Conservation (phyloP, 352 stramenopile genomes). For the Plasmopara halstedii region DNA sequence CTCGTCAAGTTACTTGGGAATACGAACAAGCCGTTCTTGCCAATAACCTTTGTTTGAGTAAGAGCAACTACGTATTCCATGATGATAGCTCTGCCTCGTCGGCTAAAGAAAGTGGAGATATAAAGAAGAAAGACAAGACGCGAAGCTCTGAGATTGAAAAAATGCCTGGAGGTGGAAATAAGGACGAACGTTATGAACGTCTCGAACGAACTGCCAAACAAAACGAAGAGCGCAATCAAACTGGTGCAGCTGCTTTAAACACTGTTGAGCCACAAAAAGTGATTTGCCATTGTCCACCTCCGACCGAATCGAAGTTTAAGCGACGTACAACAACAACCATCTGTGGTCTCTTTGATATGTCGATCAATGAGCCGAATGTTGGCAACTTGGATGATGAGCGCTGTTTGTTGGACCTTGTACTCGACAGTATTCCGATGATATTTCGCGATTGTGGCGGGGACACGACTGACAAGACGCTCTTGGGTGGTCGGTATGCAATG, state of each 20-base stretch:
- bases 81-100: slow-evolving; percentile 29
- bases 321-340: slow-evolving; percentile 34
- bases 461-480: slow-evolving; percentile 78
- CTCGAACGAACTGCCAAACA: slow-evolving; percentile 54
- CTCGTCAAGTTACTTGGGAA: slow-evolving; percentile 51
- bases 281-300: slow-evolving; percentile 20
- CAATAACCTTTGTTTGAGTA: slow-evolving; percentile 59
- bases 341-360: slow-evolving; percentile 76
- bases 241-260: slow-evolving; percentile 13
- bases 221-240: slow-evolving; percentile 64
- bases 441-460: slow-evolving; percentile 81
- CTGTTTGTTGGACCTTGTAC: slow-evolving; percentile 67
- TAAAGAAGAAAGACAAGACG: slow-evolving; percentile 49
- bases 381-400: slow-evolving; percentile 73
- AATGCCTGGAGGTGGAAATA: slow-evolving; percentile 57
- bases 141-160: slow-evolving; percentile 47
- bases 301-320: slow-evolving; percentile 30
- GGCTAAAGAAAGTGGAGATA: slow-evolving; percentile 15
- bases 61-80: slow-evolving; percentile 73
- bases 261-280: slow-evolving; percentile 17
- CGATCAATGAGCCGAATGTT: slow-evolving; percentile 57
- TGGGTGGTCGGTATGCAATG: slow-evolving; percentile 77
- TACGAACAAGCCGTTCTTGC: slow-evolving; percentile 50
- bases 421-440: slow-evolving; percentile 83
- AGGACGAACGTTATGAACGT: slow-evolving; percentile 60